Conservation (phyloP, 305 asterid genomes). For the Ilex paraguariensis region DNA sequence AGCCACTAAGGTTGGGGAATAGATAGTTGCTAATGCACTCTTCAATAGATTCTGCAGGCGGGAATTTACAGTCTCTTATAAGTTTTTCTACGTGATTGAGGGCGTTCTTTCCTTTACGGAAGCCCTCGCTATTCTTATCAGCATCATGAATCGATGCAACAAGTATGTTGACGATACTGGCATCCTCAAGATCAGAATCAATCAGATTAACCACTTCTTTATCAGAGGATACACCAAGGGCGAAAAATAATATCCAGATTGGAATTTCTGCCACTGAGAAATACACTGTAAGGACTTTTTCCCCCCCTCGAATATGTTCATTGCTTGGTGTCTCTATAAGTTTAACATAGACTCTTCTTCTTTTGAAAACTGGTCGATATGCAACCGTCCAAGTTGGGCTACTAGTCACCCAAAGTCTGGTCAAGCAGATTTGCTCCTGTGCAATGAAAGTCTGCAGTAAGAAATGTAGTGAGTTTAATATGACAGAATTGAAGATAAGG, state of each 20-base stretch:
- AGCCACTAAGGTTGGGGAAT: slow-evolving; percentile 57
- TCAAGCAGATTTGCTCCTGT: slow-evolving; percentile 83
- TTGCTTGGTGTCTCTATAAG: slow-evolving; percentile 45
- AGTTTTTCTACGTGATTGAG: slow-evolving; percentile 34
- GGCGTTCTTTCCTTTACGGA: slow-evolving; percentile 54
- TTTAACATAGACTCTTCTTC: slow-evolving; percentile 63
- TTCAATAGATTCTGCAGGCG: slow-evolving; percentile 75
- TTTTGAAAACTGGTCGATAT: slow-evolving; percentile 49
- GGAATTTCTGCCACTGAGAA: slow-evolving; percentile 70
- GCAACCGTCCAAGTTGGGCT: slow-evolving; percentile 63
- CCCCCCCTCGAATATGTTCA: slow-evolving; percentile 54
- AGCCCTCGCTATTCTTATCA: slow-evolving; percentile 51
- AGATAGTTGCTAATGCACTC: slow-evolving; percentile 56
- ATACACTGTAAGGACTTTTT: slow-evolving; percentile 56
- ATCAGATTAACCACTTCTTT: slow-evolving; percentile 64
- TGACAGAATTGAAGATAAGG: background rate
- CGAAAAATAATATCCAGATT: slow-evolving; percentile 78
- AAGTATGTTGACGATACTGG: slow-evolving; percentile 50
- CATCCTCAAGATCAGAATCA: slow-evolving; percentile 49
- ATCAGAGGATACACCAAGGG: slow-evolving; percentile 75
- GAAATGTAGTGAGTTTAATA: slow-evolving; percentile 16
- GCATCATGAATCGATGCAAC: slow-evolving; percentile 73
- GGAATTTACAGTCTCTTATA: slow-evolving; percentile 49
- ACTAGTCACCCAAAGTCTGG: slow-evolving; percentile 71
- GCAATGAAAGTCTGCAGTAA: slow-evolving; percentile 82